These are phyloP conservation scores for Rhizodiscina lignyota DNA, from an alignment of 495 filamentous ascomycete genomes.

Conservation along the genomic window DNA sequence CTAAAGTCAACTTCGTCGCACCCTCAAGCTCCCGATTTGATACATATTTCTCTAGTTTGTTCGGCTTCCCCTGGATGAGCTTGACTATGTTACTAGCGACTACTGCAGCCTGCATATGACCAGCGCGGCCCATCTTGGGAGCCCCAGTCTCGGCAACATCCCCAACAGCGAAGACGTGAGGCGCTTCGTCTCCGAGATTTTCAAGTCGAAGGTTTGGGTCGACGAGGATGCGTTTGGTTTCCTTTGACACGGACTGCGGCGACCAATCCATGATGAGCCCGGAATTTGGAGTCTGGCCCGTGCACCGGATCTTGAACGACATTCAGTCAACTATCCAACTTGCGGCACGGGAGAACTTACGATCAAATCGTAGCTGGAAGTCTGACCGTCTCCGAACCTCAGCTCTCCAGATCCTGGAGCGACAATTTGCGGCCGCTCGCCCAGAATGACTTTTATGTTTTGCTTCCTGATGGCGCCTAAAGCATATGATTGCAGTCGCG, in stretches of 20 bases:
- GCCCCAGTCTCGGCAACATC: conserved; percentile 44
- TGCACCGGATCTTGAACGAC: conserved; percentile 31
- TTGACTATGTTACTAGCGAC: too few species aligned
- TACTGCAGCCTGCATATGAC: too few species aligned
- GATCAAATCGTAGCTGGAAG: conserved; percentile 22
- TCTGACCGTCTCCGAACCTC: conserved; percentile 16
- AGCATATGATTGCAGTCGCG: conserved; percentile 29
- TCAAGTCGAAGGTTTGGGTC: conserved; percentile 39
- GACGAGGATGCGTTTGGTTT: conserved; percentile 34
- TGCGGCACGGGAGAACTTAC: conserved; percentile 10
- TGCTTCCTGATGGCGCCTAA: conserved; percentile 21
- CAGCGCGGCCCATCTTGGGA: conserved; percentile 37
- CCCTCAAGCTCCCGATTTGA: too few species aligned
- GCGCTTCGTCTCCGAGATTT: conserved; percentile 26
- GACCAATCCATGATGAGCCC: conserved; percentile 25
- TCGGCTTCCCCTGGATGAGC: too few species aligned
- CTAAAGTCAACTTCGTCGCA: too few species aligned
- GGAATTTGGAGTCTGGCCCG: conserved; percentile 41
- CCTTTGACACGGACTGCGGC: conserved; percentile 28
- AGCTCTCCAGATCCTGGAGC: conserved; percentile 7
- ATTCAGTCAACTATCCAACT: not conserved
- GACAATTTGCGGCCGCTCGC: conserved; percentile 16
- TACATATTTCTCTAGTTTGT: too few species aligned
- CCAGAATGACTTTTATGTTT: conserved; percentile 26
- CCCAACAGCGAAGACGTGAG: conserved; percentile 39